Evolutionary conservation across 208 protist genomes (phyloP).

Genomic region (Acanthamoeba royreba): DNA sequence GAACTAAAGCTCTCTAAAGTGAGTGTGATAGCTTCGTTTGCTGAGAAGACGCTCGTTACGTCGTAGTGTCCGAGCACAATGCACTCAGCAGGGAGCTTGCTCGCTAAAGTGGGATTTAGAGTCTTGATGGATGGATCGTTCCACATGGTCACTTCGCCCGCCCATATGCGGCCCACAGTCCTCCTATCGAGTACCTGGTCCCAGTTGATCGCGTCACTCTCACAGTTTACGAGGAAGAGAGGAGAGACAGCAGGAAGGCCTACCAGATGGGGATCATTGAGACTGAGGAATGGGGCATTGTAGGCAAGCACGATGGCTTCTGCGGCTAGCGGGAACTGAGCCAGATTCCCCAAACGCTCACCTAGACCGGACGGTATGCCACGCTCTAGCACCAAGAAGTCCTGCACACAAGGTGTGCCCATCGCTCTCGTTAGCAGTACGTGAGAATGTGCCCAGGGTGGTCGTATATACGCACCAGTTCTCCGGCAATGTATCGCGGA

Average conservation of each 20-base stretch:
- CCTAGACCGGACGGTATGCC: no score
- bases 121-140: neutral
- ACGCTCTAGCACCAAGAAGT: no score
- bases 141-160: neutral
- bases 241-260: neutral
- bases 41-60: no score
- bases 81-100: neutral
- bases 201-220: neutral
- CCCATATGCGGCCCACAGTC: neutral
- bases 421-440: no score
- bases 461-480: no score
- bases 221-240: neutral
- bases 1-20: neutral
- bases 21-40: neutral
- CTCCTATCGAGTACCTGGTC: neutral
- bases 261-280: neutral
- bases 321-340: neutral
- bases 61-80: neutral
- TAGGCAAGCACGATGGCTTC: neutral
- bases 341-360: no score
- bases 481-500: no score
- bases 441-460: no score
- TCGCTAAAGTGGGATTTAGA: neutral
- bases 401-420: no score
- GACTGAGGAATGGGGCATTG: neutral